Evolutionary conservation across 768 basidiomycete species (phyloP).

Genomic region (Rhizopogon vinicolor): DNA sequence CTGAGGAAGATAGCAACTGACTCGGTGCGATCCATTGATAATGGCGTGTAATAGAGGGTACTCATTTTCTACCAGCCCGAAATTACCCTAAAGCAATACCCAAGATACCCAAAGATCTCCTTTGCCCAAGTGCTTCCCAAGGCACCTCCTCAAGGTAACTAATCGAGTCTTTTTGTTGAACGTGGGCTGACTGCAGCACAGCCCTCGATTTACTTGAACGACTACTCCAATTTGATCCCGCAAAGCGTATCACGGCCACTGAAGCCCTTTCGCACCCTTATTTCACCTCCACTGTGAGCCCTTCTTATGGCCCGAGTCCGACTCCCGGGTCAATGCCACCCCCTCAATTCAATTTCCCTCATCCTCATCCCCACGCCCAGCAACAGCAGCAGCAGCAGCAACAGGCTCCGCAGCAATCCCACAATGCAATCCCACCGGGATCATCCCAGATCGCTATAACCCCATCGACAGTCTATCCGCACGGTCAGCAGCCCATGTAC

Average conservation of each 20-base stretch:
- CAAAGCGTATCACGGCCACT: conserved; percentile 84
- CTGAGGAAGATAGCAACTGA: conserved; percentile 87
- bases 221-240: conserved; percentile 93
- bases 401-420: conserved; percentile 32
- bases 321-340: conserved; percentile 60
- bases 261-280: conserved; percentile 93
- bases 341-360: conserved; percentile 64
- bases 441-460: conserved; percentile 3
- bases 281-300: conserved; percentile 55
- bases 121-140: conserved; percentile 81
- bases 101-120: conserved; percentile 80
- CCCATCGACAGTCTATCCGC: conserved; percentile 13
- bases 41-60: neutral
- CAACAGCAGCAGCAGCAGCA: conserved; percentile 44
- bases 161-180: neutral
- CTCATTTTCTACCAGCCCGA: conserved; percentile 57
- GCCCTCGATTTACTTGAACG: conserved; percentile 93
- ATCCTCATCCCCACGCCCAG: conserved; percentile 47
- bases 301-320: conserved; percentile 27
- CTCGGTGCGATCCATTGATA: conserved; percentile 51
- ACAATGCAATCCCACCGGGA: conserved; percentile 30
- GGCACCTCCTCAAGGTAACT: conserved; percentile 74
- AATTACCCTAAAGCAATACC: conserved; percentile 78
- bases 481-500: conserved; percentile 29
- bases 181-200: conserved; percentile 11